phyloP scores from a whole-genome alignment of 2,329 filamentous ascomycete genomes.

The Neobulgaria alba region DNA sequence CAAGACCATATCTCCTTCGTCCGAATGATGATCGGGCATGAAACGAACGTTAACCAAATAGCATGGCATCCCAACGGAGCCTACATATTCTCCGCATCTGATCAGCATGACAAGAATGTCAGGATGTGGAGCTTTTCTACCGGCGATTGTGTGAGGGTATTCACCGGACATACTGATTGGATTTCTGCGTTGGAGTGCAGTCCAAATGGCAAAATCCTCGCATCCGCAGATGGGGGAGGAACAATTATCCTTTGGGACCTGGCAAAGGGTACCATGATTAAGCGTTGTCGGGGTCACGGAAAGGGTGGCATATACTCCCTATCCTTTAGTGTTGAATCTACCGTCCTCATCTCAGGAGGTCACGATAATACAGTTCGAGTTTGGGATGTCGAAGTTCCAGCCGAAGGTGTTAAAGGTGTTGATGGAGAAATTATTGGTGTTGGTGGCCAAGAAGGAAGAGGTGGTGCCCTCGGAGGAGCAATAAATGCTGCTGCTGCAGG shows the following conservation, averaged over 20 bases:
- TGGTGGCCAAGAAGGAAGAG: slow-evolving; percentile 40
- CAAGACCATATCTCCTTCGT: slow-evolving; percentile 88
- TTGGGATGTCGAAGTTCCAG: slow-evolving; percentile 55
- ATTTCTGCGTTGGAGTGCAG: slow-evolving; percentile 79
- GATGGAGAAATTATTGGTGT: slow-evolving; percentile 31
- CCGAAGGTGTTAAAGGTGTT: slow-evolving; percentile 53
- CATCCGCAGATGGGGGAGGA: slow-evolving; percentile 79
- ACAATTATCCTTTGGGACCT: slow-evolving; percentile 95
- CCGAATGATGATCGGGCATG: slow-evolving; percentile 83
- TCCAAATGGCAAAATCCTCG: slow-evolving; percentile 82
- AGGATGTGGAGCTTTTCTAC: slow-evolving; percentile 95
- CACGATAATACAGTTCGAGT: slow-evolving; percentile 88
- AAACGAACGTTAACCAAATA: slow-evolving; percentile 85
- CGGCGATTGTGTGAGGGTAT: slow-evolving; percentile 80
- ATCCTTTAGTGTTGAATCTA: slow-evolving; percentile 89
- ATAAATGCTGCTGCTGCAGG: not conserved
- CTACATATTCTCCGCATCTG: slow-evolving; percentile 88
- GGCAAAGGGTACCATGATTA: slow-evolving; percentile 74
- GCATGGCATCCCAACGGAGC: slow-evolving; percentile 90
- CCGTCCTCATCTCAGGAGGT: slow-evolving; percentile 79
- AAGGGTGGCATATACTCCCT: slow-evolving; percentile 92
- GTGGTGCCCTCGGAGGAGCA: slow-evolving; percentile 19
- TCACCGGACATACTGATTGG: slow-evolving; percentile 83
- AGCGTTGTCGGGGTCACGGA: slow-evolving; percentile 87
- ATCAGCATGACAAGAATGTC: slow-evolving; percentile 77